Conservation (phyloP, 345 rosid species). For the Mallotus nudiflorus region DNA sequence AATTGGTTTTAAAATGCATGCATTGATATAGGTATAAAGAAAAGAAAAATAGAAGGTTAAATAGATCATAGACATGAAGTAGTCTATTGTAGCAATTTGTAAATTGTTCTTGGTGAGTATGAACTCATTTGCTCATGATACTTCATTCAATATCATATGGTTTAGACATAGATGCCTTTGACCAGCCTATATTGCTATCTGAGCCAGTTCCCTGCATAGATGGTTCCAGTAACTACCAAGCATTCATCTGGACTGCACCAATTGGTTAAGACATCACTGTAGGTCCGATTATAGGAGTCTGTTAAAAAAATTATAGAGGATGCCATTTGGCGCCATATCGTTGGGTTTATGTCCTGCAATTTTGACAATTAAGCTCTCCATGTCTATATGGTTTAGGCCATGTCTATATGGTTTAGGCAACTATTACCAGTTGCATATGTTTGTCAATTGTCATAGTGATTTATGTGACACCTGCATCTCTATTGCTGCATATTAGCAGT, state of each 20-base stretch:
- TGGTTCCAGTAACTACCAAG: neutral
- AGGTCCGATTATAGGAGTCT: neutral
- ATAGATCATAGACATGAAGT: neutral
- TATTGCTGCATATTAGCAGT: neutral
- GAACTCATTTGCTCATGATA: neutral
- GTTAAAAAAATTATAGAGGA: neutral
- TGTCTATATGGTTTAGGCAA: neutral
- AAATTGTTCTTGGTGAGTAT: neutral
- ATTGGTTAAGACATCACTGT: neutral
- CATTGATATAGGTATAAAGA: neutral
- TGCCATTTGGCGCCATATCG: neutral
- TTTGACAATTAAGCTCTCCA: neutral
- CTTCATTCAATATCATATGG: neutral
- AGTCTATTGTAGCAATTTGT: neutral
- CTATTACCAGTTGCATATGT: neutral
- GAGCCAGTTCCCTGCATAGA: neutral
- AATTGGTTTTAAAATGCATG: neutral
- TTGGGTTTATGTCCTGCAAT: neutral
- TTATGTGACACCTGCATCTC: neutral
- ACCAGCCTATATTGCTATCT: neutral
- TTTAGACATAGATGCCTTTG: neutral
- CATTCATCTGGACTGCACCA: neutral
- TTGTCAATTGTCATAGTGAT: neutral
- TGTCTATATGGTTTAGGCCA: neutral
- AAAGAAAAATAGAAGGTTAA: neutral